Conservation (phyloP, 116 monocot genomes). For the Zostera marina region DNA sequence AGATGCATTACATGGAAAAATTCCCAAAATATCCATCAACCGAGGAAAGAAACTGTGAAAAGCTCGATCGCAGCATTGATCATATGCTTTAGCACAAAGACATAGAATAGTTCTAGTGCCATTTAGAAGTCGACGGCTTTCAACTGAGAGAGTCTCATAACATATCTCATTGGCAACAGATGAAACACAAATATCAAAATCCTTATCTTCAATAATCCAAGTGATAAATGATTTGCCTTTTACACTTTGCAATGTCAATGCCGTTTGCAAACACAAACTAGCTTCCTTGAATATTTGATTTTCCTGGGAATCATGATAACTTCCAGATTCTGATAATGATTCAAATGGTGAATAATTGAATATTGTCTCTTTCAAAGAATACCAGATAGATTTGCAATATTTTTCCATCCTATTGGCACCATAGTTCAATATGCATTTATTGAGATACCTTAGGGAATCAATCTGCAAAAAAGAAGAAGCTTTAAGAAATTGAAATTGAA, state of each 20-base stretch:
- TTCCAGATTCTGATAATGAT: conserved; percentile 8
- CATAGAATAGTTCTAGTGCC: conserved; percentile 57
- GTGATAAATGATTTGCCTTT: conserved; percentile 28
- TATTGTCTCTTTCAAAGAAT: conserved; percentile 56
- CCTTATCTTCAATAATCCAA: conserved; percentile 53
- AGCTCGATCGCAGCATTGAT: conserved; percentile 42
- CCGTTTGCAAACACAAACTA: conserved; percentile 43
- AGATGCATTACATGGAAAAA: conserved; percentile 12
- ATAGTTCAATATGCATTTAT: conserved; percentile 48
- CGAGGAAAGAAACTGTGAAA: conserved; percentile 44
- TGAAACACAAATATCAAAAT: conserved; percentile 29
- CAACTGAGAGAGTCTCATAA: conserved; percentile 19
- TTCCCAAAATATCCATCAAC: conserved; percentile 43
- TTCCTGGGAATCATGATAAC: conserved; percentile 23
- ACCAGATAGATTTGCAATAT: conserved; percentile 62
- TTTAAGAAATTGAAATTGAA: not conserved
- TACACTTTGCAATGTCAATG: conserved; percentile 24
- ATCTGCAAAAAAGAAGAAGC: conserved; percentile 29
- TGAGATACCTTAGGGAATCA: conserved; percentile 92
- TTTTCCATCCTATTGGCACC: conserved; percentile 53
- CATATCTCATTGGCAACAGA: conserved; percentile 18
- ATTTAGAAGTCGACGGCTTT: conserved; percentile 21
- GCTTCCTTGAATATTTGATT: conserved; percentile 57
- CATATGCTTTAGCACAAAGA: conserved; percentile 34
- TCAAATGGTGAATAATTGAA: conserved; percentile 20